Evolutionary conservation across 257 asterid genomes (phyloP).

Genomic region (Rehmannia glutinosa): DNA sequence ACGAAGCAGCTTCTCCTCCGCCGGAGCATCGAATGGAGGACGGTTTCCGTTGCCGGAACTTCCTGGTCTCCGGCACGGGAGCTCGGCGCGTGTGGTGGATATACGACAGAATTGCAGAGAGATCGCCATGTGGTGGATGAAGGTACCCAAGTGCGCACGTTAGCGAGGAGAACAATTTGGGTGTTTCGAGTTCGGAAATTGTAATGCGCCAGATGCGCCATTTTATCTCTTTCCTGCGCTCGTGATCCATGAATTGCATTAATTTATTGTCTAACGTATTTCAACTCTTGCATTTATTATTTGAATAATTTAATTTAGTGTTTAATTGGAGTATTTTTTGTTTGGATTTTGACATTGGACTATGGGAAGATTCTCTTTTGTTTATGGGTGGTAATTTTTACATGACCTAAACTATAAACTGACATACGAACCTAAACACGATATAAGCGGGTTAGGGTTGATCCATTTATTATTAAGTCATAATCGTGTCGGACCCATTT

Average conservation of each 20-base stretch:
- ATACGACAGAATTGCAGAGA: constrained; percentile 69
- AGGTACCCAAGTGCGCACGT: constrained; percentile 27
- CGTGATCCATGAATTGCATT: constrained; percentile 19
- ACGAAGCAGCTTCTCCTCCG: constrained; percentile 46
- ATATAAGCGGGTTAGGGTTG: too few relatives aligned
- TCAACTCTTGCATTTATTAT: background rate
- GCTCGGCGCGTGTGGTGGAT: constrained; percentile 35
- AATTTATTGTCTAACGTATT: background rate
- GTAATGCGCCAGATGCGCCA: background rate
- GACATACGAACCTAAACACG: too few relatives aligned
- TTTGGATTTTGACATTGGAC: background rate
- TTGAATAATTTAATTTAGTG: background rate
- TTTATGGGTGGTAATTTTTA: too few relatives aligned
- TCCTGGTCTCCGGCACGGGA: constrained; percentile 59
- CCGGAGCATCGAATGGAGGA: constrained; percentile 59
- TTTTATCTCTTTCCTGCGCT: constrained; percentile 21
- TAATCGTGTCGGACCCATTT: too few relatives aligned
- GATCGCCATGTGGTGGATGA: constrained; percentile 49
- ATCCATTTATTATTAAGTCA: too few relatives aligned
- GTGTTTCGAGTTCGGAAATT: background rate
- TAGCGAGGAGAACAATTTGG: constrained; percentile 3
- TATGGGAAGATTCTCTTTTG: too few relatives aligned
- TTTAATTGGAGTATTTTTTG: background rate
- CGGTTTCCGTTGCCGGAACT: constrained; percentile 42
- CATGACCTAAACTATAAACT: too few relatives aligned